Evolutionary conservation across 495 filamentous ascomycete genomes (phyloP).

Genomic region (Trichoderma virens): DNA sequence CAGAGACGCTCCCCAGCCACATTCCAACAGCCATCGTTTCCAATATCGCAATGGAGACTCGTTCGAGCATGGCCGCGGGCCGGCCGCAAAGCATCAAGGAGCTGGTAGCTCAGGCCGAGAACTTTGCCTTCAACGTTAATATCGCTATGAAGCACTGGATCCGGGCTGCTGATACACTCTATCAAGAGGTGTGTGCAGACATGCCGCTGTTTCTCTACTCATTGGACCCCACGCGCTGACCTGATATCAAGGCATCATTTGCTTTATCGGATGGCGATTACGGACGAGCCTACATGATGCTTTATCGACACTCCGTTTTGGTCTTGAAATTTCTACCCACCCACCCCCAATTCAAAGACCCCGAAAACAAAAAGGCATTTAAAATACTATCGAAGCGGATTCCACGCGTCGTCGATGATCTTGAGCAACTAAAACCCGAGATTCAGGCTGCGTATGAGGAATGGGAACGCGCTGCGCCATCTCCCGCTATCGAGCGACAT

Average conservation of each 20-base stretch:
- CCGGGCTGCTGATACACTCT: conserved; percentile 65
- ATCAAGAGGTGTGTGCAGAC: conserved; percentile 59
- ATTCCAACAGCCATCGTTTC: background rate
- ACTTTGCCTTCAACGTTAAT: conserved; percentile 69
- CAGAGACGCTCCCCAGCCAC: conserved; percentile 13
- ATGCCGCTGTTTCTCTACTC: background rate
- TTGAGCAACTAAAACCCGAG: conserved; percentile 45
- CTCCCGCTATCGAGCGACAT: background rate
- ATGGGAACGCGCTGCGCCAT: conserved; percentile 21
- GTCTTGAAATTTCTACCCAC: conserved; percentile 51
- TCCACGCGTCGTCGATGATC: conserved; percentile 37
- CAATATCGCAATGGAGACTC: conserved; percentile 6
- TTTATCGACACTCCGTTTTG: conserved; percentile 73
- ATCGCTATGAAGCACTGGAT: conserved; percentile 76
- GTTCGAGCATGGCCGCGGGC: background rate
- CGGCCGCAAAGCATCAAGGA: conserved; percentile 64
- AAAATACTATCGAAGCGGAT: conserved; percentile 21
- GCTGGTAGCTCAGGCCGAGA: conserved; percentile 59
- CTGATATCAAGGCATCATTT: conserved; percentile 37
- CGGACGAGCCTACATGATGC: conserved; percentile 77
- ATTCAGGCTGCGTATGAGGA: conserved; percentile 28
- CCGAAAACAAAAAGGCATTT: conserved; percentile 23
- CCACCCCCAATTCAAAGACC: conserved; percentile 59
- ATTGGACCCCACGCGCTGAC: background rate
- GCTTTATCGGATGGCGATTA: conserved; percentile 82